A percentile compares a stretch with the other conserved stretches of the same genome.
phyloP scores from a whole-genome alignment of 2,329 filamentous ascomycete species.

The Ophiocordyceps camponoti-leonardi region DNA sequence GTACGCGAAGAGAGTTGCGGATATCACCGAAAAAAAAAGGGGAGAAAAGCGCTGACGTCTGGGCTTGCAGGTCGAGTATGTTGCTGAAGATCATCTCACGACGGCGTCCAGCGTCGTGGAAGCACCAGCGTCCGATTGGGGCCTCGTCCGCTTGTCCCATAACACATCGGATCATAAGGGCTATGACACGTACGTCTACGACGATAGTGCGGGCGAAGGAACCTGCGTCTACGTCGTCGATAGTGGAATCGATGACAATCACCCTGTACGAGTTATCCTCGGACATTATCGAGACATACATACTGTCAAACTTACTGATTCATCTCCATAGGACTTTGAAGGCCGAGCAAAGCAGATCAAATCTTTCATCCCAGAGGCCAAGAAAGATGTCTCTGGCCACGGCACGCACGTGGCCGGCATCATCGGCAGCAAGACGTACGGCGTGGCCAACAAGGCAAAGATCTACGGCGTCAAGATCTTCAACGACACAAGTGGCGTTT shows the following conservation, averaged over 20 bases:
- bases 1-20: too few species aligned
- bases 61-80: too few species aligned
- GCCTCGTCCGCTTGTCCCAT: constrained; percentile 7
- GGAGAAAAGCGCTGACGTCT: too few species aligned
- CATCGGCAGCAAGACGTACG: constrained; percentile 8
- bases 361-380: constrained; percentile 1
- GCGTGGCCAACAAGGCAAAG: constrained; percentile 3
- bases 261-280: constrained; percentile 16
- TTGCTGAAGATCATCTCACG: constrained; percentile 11
- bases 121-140: constrained; percentile 1
- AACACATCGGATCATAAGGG: constrained; percentile 2
- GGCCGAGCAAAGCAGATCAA: constrained; percentile 8
- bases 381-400: constrained; percentile 13
- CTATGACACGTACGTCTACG: constrained; percentile 12
- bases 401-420: constrained; percentile 13
- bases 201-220: constrained; percentile 9
- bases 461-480: constrained; percentile 1
- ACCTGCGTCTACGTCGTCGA: constrained; percentile 2
- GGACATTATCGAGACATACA: background rate
- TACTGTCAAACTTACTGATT: background rate
- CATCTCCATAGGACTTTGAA: constrained; percentile 5
- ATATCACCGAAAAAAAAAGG: too few species aligned
- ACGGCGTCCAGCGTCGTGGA: too few species aligned
- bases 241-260: constrained; percentile 4
- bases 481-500: background rate